phyloP scores from a whole-genome alignment of 2,329 filamentous ascomycete genomes.

The Scedosporium aurantiacum region DNA sequence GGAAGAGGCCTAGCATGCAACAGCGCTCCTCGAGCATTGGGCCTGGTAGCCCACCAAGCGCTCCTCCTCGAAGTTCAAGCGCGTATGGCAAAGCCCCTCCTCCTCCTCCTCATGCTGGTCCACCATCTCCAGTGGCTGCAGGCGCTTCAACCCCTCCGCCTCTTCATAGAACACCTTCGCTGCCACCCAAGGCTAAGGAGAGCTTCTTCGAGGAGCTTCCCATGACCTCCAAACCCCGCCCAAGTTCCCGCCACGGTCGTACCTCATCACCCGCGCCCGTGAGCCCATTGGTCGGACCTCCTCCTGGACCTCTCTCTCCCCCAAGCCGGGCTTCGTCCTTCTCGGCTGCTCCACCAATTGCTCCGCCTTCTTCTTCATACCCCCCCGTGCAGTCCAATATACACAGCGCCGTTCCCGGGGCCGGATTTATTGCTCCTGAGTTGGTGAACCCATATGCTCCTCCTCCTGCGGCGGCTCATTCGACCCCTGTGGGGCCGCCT shows the following conservation, averaged over 20 bases:
- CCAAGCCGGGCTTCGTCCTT: conserved; percentile 9
- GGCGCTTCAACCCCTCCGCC: conserved; percentile 18
- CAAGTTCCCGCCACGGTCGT: conserved; percentile 41
- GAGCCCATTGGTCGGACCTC: conserved; percentile 13
- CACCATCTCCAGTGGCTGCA: conserved; percentile 14
- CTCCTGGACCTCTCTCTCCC: conserved; percentile 11
- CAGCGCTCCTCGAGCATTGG: conserved; percentile 36
- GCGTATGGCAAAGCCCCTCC: conserved; percentile 27
- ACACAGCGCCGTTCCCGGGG: conserved; percentile 6
- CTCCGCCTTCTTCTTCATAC: conserved; percentile 4
- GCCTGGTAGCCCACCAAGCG: conserved; percentile 23
- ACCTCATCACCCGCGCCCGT: conserved; percentile 13
- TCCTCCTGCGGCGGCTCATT: conserved; percentile 14
- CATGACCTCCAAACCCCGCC: conserved; percentile 47
- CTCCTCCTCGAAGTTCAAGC: conserved; percentile 53
- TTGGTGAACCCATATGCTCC: conserved; percentile 36
- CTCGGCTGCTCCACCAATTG: conserved; percentile 6
- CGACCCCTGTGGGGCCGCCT: conserved; percentile 9
- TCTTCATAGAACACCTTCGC: conserved; percentile 22
- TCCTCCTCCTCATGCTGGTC: conserved; percentile 10
- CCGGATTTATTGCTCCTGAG: conserved; percentile 40
- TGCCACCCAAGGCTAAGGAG: conserved; percentile 28
- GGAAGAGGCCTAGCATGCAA: conserved; percentile 51
- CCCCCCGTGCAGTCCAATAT: neutral
- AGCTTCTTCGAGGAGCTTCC: conserved; percentile 75